These are phyloP conservation scores for Fusarium sp. DNA, from an alignment of 2,329 filamentous ascomycete genomes.

Conservation along the genomic window DNA sequence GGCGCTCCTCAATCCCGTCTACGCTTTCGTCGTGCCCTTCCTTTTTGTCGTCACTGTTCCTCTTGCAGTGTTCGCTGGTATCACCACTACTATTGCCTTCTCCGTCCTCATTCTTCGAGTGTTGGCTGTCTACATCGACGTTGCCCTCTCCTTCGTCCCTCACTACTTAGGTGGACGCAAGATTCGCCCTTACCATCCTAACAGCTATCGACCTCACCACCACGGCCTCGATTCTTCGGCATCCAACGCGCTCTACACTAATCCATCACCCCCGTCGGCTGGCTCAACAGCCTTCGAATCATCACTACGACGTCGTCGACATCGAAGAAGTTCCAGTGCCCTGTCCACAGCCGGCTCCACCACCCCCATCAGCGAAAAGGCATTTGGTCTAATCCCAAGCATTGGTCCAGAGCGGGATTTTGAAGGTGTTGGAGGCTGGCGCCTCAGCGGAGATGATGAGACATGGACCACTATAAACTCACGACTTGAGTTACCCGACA, in stretches of 20 bases:
- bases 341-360: slow-evolving; percentile 53
- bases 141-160: slow-evolving; percentile 70
- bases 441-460: slow-evolving; percentile 62
- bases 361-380: slow-evolving; percentile 56
- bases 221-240: slow-evolving; percentile 26
- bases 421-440: slow-evolving; percentile 73
- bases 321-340: slow-evolving; percentile 56
- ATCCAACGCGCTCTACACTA: slow-evolving; percentile 19
- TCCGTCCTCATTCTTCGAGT: slow-evolving; percentile 73
- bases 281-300: slow-evolving; percentile 41
- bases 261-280: slow-evolving; percentile 28
- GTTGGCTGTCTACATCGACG: slow-evolving; percentile 74
- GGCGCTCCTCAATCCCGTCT: slow-evolving; percentile 68
- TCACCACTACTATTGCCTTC: slow-evolving; percentile 75
- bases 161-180: slow-evolving; percentile 66
- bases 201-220: slow-evolving; percentile 35
- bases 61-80: slow-evolving; percentile 72
- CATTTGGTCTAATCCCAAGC: slow-evolving; percentile 62
- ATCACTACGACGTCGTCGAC: slow-evolving; percentile 48
- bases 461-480: slow-evolving; percentile 69
- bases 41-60: slow-evolving; percentile 75
- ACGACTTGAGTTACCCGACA: slow-evolving; percentile 65
- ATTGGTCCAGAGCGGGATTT: slow-evolving; percentile 70
- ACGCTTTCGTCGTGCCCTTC: slow-evolving; percentile 73
- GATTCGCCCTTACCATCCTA: slow-evolving; percentile 50